phyloP scores from a whole-genome alignment of 352 stramenopile genomes.

The Blastocystis sp. region DNA sequence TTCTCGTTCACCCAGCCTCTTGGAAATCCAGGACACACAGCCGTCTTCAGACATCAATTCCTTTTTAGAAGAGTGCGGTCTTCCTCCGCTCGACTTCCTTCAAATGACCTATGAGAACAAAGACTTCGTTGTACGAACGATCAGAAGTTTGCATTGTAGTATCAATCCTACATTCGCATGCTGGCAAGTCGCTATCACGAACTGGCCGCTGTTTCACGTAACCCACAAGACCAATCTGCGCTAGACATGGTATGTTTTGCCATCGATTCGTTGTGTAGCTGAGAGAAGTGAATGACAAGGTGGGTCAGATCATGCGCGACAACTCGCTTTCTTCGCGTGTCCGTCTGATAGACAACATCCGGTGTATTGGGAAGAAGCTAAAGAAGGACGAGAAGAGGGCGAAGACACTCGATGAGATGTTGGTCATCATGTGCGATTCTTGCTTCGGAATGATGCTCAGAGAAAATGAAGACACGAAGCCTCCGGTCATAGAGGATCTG shows the following conservation, averaged over 20 bases:
- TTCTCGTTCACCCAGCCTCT: neutral
- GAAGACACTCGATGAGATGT: neutral
- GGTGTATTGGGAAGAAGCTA: neutral
- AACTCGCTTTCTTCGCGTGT: neutral
- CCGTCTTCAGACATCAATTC: neutral
- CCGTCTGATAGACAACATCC: conserved; percentile 28
- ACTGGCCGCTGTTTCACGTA: neutral
- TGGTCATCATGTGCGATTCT: neutral
- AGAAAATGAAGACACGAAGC: neutral
- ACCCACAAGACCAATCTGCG: neutral
- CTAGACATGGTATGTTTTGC: neutral
- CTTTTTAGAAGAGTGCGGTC: neutral
- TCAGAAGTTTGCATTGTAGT: neutral
- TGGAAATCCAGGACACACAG: neutral
- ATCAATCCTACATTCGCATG: conserved; percentile 20
- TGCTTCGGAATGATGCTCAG: neutral
- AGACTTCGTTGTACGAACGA: neutral
- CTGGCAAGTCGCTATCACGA: neutral
- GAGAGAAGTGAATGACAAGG: neutral
- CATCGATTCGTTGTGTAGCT: neutral
- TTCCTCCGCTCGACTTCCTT: neutral
- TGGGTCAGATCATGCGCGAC: neutral
- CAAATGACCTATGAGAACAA: neutral
- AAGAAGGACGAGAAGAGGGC: neutral
- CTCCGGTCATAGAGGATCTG: neutral